Percentiles rank a stretch among this genome's conserved stretches.
phyloP scores from a whole-genome alignment of 2,329 filamentous ascomycete species.

The Plenodomus biglobosus region DNA sequence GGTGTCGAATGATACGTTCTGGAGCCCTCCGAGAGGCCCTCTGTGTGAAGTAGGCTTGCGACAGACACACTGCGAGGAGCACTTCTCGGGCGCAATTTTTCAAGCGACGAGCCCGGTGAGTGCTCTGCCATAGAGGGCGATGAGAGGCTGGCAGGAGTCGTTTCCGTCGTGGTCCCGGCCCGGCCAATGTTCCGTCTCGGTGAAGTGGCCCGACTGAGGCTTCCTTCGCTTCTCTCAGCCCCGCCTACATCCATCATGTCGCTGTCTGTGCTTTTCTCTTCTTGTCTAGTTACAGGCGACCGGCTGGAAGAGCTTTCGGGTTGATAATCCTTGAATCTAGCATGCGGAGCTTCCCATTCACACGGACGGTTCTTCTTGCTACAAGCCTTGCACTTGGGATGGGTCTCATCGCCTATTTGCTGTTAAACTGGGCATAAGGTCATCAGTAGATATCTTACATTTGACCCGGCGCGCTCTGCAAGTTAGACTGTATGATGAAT shows the following conservation, averaged over 20 bases:
- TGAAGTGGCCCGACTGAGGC: slow-evolving; percentile 19
- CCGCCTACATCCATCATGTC: slow-evolving; percentile 19
- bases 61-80: slow-evolving; percentile 11
- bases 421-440: slow-evolving; percentile 3
- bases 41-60: slow-evolving; percentile 10
- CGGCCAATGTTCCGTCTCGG: slow-evolving; percentile 18
- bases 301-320: slow-evolving; percentile 23
- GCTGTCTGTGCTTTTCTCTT: slow-evolving; percentile 8
- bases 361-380: slow-evolving; percentile 36
- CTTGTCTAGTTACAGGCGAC: slow-evolving; percentile 8
- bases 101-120: slow-evolving; percentile 16
- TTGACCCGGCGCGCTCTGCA: slow-evolving; percentile 38
- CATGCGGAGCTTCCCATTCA: slow-evolving; percentile 33
- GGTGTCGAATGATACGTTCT: slow-evolving; percentile 6
- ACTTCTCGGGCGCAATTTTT: slow-evolving; percentile 2
- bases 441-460: slow-evolving; percentile 16
- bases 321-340: slow-evolving; percentile 31
- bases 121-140: slow-evolving; percentile 13
- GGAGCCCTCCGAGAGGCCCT: slow-evolving; percentile 6
- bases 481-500: slow-evolving; percentile 22
- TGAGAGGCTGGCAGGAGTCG: slow-evolving; percentile 11
- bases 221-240: slow-evolving; percentile 12
- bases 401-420: slow-evolving; percentile 34
- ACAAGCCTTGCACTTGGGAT: slow-evolving; percentile 35
- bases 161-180: slow-evolving; percentile 11